Evolutionary conservation across 768 basidiomycete genomes (phyloP).

Genomic region (Amanita thiersii): DNA sequence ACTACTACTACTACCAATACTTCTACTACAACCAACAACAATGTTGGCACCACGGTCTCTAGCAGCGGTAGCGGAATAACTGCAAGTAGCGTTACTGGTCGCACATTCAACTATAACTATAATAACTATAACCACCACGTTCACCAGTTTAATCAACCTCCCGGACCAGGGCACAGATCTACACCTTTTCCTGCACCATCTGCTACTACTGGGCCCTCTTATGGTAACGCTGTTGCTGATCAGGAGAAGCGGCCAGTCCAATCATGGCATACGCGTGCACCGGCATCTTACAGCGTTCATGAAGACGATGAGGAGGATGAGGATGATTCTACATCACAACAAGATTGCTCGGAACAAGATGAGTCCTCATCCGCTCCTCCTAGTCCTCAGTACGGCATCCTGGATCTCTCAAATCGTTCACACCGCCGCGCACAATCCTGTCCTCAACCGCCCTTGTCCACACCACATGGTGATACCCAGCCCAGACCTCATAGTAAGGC

Average conservation of each 20-base stretch:
- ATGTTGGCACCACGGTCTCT: constrained; percentile 8
- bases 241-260: background rate
- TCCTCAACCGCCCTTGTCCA: background rate
- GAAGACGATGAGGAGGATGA: constrained; percentile 2
- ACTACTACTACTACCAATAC: constrained; percentile 8
- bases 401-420: constrained; percentile 4
- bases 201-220: background rate
- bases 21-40: constrained; percentile 8
- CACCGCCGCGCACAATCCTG: constrained; percentile 3
- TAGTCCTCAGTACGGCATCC: constrained; percentile 8
- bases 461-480: background rate
- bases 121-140: constrained; percentile 10
- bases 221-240: background rate
- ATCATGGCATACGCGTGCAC: background rate
- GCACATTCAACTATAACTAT: constrained; percentile 10
- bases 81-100: constrained; percentile 8
- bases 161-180: background rate
- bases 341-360: constrained; percentile 1
- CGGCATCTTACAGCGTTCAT: background rate
- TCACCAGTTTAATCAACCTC: constrained; percentile 10
- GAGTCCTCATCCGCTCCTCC: constrained; percentile 1
- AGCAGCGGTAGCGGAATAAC: constrained; percentile 9
- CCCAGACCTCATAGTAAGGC: background rate
- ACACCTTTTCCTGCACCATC: background rate
- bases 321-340: constrained; percentile 2